Evolutionary conservation across 495 filamentous ascomycete genomes (phyloP).

Genomic region (Hyaloscypha variabilis): DNA sequence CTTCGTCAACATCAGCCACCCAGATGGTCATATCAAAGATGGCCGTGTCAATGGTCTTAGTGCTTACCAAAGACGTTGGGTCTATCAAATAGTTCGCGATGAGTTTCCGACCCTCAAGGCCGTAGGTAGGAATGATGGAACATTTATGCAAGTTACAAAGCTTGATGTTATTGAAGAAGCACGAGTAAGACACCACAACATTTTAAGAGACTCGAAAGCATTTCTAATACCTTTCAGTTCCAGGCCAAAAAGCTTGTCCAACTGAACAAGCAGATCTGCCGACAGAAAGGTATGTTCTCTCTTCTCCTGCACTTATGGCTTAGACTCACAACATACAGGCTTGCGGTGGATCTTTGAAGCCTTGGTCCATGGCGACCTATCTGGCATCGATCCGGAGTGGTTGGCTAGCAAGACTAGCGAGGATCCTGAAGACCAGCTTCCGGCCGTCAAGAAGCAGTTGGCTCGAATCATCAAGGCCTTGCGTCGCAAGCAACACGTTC

Average conservation of each 20-base stretch:
- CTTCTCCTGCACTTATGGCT: neutral
- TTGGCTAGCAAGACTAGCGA: conserved; percentile 33
- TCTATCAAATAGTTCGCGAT: conserved; percentile 67
- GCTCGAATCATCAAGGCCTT: conserved; percentile 39
- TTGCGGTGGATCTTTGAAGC: conserved; percentile 75
- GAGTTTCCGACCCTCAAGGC: conserved; percentile 62
- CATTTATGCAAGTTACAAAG: conserved; percentile 53
- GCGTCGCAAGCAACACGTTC: conserved; percentile 48
- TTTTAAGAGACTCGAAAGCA: neutral
- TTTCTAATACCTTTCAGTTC: conserved; percentile 20
- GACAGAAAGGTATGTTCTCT: conserved; percentile 34
- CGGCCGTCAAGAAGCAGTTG: conserved; percentile 35
- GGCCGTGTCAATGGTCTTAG: no score
- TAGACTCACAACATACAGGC: conserved; percentile 40
- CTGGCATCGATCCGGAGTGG: conserved; percentile 46
- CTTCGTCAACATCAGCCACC: conserved; percentile 41
- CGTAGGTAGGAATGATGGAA: conserved; percentile 37
- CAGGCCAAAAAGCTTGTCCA: conserved; percentile 8
- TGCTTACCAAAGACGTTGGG: conserved; percentile 61
- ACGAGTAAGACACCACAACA: conserved; percentile 23
- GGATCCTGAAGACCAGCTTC: conserved; percentile 29
- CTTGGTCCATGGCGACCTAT: conserved; percentile 59
- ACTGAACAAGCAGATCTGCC: conserved; percentile 33
- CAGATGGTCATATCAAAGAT: conserved; percentile 12
- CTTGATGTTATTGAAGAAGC: conserved; percentile 20